Conservation (phyloP, 257 asterid species). For the Solanum acaule region DNA sequence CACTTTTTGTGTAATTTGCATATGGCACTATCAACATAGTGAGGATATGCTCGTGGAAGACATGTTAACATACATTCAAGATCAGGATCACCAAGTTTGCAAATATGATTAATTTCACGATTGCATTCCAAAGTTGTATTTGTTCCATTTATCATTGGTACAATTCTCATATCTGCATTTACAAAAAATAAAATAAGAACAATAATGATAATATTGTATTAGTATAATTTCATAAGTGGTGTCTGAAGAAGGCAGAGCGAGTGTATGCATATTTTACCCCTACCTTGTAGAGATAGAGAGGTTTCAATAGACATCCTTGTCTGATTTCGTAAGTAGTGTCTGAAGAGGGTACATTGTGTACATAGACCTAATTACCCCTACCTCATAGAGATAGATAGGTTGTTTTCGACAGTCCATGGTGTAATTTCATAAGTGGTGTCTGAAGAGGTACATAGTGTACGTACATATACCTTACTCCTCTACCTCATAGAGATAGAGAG, state of each 20-base stretch:
- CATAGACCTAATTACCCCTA: neutral
- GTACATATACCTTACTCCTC: neutral
- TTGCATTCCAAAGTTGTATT: neutral
- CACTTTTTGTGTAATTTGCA: neutral
- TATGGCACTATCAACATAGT: too few relatives aligned
- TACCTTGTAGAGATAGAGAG: neutral
- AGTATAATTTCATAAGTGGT: too few relatives aligned
- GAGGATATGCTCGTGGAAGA: neutral
- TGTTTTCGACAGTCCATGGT: accelerated
- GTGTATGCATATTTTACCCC: accelerated
- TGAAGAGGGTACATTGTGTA: neutral
- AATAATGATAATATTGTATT: accelerated
- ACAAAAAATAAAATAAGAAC: neutral
- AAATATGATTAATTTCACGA: too few relatives aligned
- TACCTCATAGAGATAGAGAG: neutral
- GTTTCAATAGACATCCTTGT: neutral
- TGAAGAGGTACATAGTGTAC: too few relatives aligned
- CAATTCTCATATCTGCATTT: neutral
- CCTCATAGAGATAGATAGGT: too few relatives aligned
- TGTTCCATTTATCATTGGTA: neutral
- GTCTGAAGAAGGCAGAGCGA: neutral
- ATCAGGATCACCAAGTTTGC: neutral
- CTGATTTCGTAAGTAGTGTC: too few relatives aligned
- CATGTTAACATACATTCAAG: neutral
- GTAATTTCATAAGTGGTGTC: neutral